phyloP scores from a whole-genome alignment of 495 filamentous ascomycete genomes.

The Hyaloscypha bicolor region DNA sequence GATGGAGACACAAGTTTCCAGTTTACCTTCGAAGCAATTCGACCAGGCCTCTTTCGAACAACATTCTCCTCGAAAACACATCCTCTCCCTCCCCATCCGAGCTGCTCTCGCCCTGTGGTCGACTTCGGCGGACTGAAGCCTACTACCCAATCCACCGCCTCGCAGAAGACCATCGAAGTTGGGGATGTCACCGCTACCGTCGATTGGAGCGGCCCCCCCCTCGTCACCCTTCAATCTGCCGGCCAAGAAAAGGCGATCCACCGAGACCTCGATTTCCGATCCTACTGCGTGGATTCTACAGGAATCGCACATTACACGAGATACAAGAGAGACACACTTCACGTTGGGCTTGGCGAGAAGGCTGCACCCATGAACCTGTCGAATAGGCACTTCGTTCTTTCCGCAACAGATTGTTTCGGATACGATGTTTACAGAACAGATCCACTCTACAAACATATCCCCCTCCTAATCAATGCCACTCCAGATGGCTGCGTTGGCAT shows the following conservation, averaged over 20 bases:
- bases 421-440: constrained; percentile 72
- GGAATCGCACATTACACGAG: constrained; percentile 63
- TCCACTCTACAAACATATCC: constrained; percentile 74
- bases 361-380: constrained; percentile 71
- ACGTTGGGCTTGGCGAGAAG: constrained; percentile 72
- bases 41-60: constrained; percentile 63
- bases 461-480: constrained; percentile 65
- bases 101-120: constrained; percentile 48
- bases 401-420: constrained; percentile 68
- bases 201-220: constrained; percentile 56
- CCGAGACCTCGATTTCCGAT: constrained; percentile 60
- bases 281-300: constrained; percentile 59
- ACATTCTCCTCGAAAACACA: constrained; percentile 62
- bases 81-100: constrained; percentile 61
- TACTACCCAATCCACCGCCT: constrained; percentile 33
- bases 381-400: constrained; percentile 63
- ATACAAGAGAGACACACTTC: constrained; percentile 58
- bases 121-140: constrained; percentile 35
- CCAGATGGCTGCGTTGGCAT: constrained; percentile 62
- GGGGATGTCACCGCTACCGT: constrained; percentile 52
- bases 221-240: constrained; percentile 56
- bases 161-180: constrained; percentile 46
- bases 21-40: constrained; percentile 61
- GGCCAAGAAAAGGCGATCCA: constrained; percentile 53
- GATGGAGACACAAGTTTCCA: constrained; percentile 42